phyloP scores from a whole-genome alignment of 345 rosid species.

The Populus davidiana region DNA sequence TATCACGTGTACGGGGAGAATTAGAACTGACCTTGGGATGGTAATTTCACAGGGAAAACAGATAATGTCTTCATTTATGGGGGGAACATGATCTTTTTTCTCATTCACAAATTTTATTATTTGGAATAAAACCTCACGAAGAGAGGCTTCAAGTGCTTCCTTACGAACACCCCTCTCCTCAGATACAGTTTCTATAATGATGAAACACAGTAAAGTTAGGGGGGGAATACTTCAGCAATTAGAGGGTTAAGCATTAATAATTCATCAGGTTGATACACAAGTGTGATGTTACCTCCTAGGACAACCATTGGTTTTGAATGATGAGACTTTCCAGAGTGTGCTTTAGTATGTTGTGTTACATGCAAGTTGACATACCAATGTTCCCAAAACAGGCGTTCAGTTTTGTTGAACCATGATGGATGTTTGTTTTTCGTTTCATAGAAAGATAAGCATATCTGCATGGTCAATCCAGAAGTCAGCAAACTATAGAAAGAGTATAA shows the following conservation, averaged over 20 bases:
- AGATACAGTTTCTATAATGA: conserved; percentile 42
- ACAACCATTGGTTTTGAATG: conserved; percentile 58
- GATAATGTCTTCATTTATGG: conserved; percentile 67
- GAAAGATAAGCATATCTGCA: conserved; percentile 87
- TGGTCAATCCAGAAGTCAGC: conserved; percentile 1
- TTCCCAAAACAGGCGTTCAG: conserved; percentile 73
- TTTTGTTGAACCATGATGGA: conserved; percentile 80
- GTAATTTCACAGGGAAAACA: conserved; percentile 84
- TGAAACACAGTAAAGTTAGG: not conserved
- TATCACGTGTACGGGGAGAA: not conserved
- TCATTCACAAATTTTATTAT: conserved; percentile 88
- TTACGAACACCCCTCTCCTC: conserved; percentile 67
- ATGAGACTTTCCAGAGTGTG: conserved; percentile 53
- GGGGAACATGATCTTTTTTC: conserved; percentile 92
- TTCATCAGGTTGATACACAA: not conserved
- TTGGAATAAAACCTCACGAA: conserved; percentile 84
- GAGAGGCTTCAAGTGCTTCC: conserved; percentile 71
- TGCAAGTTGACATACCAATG: conserved; percentile 89
- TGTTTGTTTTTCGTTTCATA: conserved; percentile 89
- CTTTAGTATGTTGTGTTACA: conserved; percentile 63
- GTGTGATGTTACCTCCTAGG: conserved; percentile 53
- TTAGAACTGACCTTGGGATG: conserved; percentile 65
- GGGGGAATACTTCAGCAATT: not conserved
- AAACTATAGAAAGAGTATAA: not conserved
- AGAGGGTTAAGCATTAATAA: not conserved